A percentile compares a stretch with the other conserved stretches of the same genome.
phyloP scores from a whole-genome alignment of 2,329 filamentous ascomycete genomes.

The Alternaria brassicae region DNA sequence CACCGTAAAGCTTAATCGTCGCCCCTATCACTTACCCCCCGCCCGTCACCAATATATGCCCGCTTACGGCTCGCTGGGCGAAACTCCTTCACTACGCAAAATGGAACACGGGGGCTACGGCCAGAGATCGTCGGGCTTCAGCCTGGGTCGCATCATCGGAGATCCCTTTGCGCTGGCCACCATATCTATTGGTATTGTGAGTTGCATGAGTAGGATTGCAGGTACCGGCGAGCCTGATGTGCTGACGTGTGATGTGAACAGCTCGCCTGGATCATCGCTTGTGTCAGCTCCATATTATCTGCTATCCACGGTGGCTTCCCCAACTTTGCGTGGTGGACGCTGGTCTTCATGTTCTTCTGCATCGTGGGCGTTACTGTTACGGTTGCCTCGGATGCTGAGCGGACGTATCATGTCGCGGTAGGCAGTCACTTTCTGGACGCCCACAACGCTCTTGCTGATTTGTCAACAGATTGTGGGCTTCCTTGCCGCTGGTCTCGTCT shows the following conservation, averaged over 20 bases:
- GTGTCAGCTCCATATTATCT: constrained; percentile 83
- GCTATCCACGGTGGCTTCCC: constrained; percentile 69
- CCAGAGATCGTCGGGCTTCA: constrained; percentile 62
- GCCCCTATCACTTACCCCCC: constrained; percentile 1
- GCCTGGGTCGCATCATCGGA: constrained; percentile 87
- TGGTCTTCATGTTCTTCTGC: constrained; percentile 83
- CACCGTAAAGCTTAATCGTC: constrained; percentile 21
- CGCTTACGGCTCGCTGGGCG: constrained; percentile 72
- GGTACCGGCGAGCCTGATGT: too few species aligned
- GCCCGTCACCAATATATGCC: constrained; percentile 66
- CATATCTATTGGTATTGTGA: constrained; percentile 86
- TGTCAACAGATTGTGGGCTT: constrained; percentile 78
- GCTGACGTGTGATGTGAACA: constrained; percentile 52
- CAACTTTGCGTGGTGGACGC: constrained; percentile 90
- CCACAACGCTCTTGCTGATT: constrained; percentile 29
- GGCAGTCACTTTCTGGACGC: background rate
- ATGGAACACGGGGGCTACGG: constrained; percentile 70
- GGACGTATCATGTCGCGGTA: constrained; percentile 89
- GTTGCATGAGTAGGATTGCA: too few species aligned
- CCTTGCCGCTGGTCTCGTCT: constrained; percentile 79
- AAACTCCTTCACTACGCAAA: constrained; percentile 78
- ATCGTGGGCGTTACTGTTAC: constrained; percentile 82
- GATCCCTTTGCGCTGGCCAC: constrained; percentile 97
- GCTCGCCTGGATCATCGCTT: constrained; percentile 95
- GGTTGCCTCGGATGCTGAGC: constrained; percentile 81